These are phyloP conservation scores for Fusarium aywerte DNA, from an alignment of 2,329 filamentous ascomycete genomes.

Conservation along the genomic window DNA sequence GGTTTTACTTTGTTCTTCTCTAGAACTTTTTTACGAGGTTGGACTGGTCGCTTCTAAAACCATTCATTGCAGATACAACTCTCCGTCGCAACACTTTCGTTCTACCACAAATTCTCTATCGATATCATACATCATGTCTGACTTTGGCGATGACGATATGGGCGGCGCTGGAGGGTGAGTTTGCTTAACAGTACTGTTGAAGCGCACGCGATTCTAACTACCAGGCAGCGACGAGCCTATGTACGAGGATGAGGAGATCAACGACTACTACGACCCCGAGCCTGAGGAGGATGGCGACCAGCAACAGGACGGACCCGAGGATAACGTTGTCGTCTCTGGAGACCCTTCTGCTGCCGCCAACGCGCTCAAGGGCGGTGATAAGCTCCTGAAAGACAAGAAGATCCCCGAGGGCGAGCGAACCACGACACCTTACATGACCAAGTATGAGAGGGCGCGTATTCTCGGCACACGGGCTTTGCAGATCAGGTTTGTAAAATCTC, in stretches of 20 bases:
- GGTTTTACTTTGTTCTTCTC: slow-evolving; percentile 40
- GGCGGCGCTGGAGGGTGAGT: slow-evolving; percentile 68
- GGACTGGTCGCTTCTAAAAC: slow-evolving; percentile 36
- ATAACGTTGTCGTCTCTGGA: slow-evolving; percentile 69
- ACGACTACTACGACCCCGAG: slow-evolving; percentile 66
- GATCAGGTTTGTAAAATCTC: slow-evolving; percentile 76
- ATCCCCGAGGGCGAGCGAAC: slow-evolving; percentile 87
- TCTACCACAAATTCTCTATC: not conserved
- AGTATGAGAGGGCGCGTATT: slow-evolving; percentile 95
- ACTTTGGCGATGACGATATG: slow-evolving; percentile 75
- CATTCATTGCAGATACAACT: slow-evolving; percentile 29
- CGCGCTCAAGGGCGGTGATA: slow-evolving; percentile 63
- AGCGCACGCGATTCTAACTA: slow-evolving; percentile 36
- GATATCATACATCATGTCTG: slow-evolving; percentile 68
- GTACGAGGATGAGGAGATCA: slow-evolving; percentile 76
- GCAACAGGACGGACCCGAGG: slow-evolving; percentile 64
- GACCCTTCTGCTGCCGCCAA: slow-evolving; percentile 70
- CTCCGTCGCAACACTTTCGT: slow-evolving; percentile 1
- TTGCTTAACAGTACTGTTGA: not conserved
- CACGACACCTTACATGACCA: slow-evolving; percentile 99
- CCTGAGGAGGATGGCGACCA: slow-evolving; percentile 65
- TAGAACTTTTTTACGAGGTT: slow-evolving; percentile 49
- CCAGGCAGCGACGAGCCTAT: slow-evolving; percentile 72
- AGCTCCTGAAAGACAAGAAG: slow-evolving; percentile 80
- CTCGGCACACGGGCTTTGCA: slow-evolving; percentile 93